Percentiles rank a stretch among this genome's conserved stretches.
Conservation (phyloP, 1,139 yeast genomes). For the Taiozyma onychis region DNA sequence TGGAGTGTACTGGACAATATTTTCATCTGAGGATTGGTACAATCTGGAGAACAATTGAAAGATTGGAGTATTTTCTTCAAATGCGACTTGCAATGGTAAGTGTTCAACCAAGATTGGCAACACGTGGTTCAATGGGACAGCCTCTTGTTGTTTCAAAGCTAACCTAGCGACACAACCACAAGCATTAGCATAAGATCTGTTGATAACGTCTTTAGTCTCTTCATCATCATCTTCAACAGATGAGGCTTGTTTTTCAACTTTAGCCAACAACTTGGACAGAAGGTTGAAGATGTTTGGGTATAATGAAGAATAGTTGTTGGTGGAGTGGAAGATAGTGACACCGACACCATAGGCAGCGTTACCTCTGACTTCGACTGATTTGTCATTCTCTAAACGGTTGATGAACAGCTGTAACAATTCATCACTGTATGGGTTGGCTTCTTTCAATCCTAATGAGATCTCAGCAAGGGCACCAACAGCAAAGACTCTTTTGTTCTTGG, state of each 20-base stretch:
- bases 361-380: constrained; percentile 85
- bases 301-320: constrained; percentile 51
- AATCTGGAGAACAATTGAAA: constrained; percentile 71
- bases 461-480: constrained; percentile 92
- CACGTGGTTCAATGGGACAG: constrained; percentile 78
- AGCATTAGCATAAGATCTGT: constrained; percentile 88
- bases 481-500: constrained; percentile 72
- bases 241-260: constrained; percentile 66
- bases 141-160: constrained; percentile 65
- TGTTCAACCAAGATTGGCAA: constrained; percentile 71
- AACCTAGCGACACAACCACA: constrained; percentile 97
- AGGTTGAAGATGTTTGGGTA: constrained; percentile 70
- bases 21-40: constrained; percentile 56
- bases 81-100: constrained; percentile 83
- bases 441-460: constrained; percentile 71
- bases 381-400: constrained; percentile 66
- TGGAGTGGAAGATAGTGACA: constrained; percentile 57
- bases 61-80: constrained; percentile 90
- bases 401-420: constrained; percentile 68
- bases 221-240: constrained; percentile 61
- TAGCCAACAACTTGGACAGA: constrained; percentile 71
- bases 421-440: constrained; percentile 58
- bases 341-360: constrained; percentile 97
- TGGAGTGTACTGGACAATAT: constrained; percentile 54
- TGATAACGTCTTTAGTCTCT: constrained; percentile 73